phyloP scores from a whole-genome alignment of 2,329 filamentous ascomycete species.

The Leptosphaerulina australis region DNA sequence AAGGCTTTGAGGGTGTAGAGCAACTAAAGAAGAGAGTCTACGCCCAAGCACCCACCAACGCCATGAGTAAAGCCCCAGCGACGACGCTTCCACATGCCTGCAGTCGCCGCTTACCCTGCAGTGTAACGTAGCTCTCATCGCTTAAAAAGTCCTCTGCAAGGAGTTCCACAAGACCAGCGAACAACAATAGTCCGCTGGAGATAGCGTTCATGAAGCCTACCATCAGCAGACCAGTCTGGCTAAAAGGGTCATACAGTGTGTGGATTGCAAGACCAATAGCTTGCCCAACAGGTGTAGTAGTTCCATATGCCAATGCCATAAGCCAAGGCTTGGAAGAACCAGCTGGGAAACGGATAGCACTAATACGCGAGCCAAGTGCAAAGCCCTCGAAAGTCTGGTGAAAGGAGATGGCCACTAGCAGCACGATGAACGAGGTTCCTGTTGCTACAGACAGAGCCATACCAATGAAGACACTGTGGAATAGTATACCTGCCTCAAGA shows the following conservation, averaged over 20 bases:
- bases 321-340: slow-evolving; percentile 76
- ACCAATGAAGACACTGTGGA: slow-evolving; percentile 78
- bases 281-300: slow-evolving; percentile 60
- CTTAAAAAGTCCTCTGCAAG: slow-evolving; percentile 62
- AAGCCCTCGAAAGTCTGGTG: slow-evolving; percentile 74
- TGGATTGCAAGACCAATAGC: slow-evolving; percentile 58
- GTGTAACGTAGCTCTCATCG: slow-evolving; percentile 65
- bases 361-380: slow-evolving; percentile 73
- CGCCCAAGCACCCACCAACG: slow-evolving; percentile 71
- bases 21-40: slow-evolving; percentile 30
- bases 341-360: slow-evolving; percentile 70
- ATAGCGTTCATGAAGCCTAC: slow-evolving; percentile 60
- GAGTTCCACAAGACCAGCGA: slow-evolving; percentile 58
- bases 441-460: slow-evolving; percentile 74
- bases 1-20: slow-evolving; percentile 3
- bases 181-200: slow-evolving; percentile 55
- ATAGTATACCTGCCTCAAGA: slow-evolving; percentile 77
- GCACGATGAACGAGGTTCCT: slow-evolving; percentile 67
- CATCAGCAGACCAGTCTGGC: slow-evolving; percentile 55
- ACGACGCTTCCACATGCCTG: slow-evolving; percentile 68
- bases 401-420: slow-evolving; percentile 72
- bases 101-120: slow-evolving; percentile 63
- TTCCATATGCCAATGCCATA: slow-evolving; percentile 68
- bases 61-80: slow-evolving; percentile 66
- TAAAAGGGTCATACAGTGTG: slow-evolving; percentile 57